Evolutionary conservation across 139 green algal species (phyloP), one percentile per base, ranked within the genome.

Genomic region (Chlorokybus atmophyticus): DNA sequence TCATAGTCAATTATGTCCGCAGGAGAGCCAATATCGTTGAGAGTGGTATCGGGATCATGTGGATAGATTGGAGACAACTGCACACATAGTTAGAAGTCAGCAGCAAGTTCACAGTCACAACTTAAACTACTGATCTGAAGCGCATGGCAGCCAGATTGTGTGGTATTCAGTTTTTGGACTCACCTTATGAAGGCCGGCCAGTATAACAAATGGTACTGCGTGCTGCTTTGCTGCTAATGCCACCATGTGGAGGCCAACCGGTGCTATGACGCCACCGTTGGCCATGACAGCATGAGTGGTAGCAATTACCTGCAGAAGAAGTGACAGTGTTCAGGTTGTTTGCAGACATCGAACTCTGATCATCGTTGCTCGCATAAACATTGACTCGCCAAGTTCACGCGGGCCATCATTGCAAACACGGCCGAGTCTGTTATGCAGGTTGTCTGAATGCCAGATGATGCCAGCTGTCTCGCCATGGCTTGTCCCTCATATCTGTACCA

Each of bases 331-430:
- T n/a, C n/a, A n/a, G n/a, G n/a, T n/a, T n/a, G n/a, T n/a, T n/a
- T n/a, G n/a, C n/a, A n/a, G n/a, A n/a, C n/a, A n/a, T n/a, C n/a
- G n/a, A n/a, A n/a, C n/a, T n/a, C n/a, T n/a, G n/a, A n/a, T n/a
- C n/a, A n/a, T n/a, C n/a, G n/a, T n/a, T n/a, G 28, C 5, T 4
- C 26, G 57, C 57, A 26, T 25, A 24, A 17, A 64, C n/a, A n/a
- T n/a, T n/a, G 10, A 8, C 56, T 1, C 52, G 91, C 90, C 81
- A 96, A 89, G 79, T 95, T 93, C 7, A 85, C 81, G 25, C 90
- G 79, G 2, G 88, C 82, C 90, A 96, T 95, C 75, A 97, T 88
- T 31, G 90, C 88, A 77, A 93, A 96, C 19, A 95, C 76, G n/a
- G 86, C 79, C 5, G 77, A 69, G 67, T 98, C 90, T 0, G 83